A percentile compares a stretch with the other conserved stretches of the same genome.
Conservation (phyloP, 306 rosid genomes). For the Coriaria nepalensis region DNA sequence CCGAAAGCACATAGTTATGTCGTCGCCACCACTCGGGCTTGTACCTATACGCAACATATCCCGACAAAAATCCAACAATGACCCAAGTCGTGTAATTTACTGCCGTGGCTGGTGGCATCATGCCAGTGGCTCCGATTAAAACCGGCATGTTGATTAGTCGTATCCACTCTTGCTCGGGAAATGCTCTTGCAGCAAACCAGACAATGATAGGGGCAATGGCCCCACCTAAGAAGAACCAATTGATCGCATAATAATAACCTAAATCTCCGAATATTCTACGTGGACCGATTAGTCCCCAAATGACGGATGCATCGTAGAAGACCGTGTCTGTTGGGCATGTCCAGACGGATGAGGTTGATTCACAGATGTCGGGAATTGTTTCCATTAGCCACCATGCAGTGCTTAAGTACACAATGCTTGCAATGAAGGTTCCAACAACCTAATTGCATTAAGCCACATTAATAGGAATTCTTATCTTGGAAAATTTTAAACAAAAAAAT, state of each 20-base stretch:
- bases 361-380: constrained; percentile 67
- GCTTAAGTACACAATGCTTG: constrained; percentile 45
- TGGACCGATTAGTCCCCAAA: constrained; percentile 87
- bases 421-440: constrained; percentile 71
- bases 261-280: constrained; percentile 62
- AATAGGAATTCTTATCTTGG: too few relatives aligned
- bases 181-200: constrained; percentile 44
- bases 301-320: constrained; percentile 83
- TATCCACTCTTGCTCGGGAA: constrained; percentile 74
- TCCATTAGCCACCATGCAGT: constrained; percentile 98
- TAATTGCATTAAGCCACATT: too few relatives aligned
- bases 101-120: constrained; percentile 81
- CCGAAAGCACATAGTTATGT: constrained; percentile 73
- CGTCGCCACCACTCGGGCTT: constrained; percentile 67
- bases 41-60: constrained; percentile 54
- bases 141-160: constrained; percentile 71
- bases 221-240: constrained; percentile 77
- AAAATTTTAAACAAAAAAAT: too few relatives aligned
- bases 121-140: constrained; percentile 55
- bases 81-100: constrained; percentile 76
- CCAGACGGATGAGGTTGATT: constrained; percentile 67
- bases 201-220: constrained; percentile 60
- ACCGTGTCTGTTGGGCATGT: constrained; percentile 74
- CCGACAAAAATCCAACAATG: constrained; percentile 52
- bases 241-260: constrained; percentile 42